Evolutionary conservation across 2,329 filamentous ascomycete species (phyloP).

Genomic region (Endocalyx cinctus): DNA sequence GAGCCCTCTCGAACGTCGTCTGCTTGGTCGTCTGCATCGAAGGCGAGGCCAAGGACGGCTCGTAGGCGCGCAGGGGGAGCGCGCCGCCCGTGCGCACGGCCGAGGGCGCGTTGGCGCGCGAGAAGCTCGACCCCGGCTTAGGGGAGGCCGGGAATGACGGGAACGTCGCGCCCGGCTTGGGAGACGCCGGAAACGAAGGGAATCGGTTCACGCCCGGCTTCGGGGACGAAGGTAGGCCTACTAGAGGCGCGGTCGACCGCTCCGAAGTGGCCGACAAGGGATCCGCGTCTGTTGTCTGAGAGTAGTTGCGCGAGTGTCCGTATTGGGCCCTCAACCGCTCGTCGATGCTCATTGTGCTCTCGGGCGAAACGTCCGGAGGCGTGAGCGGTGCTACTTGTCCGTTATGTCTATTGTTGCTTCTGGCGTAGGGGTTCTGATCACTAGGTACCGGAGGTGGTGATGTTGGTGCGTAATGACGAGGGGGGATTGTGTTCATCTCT

Average conservation of each 20-base stretch:
- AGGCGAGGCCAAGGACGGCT: constrained; percentile 50
- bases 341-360: constrained; percentile 50
- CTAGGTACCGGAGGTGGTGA: constrained; percentile 53
- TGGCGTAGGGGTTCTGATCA: constrained; percentile 37
- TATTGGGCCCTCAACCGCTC: constrained; percentile 46
- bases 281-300: constrained; percentile 39
- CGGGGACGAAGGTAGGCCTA: constrained; percentile 46
- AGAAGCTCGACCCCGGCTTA: constrained; percentile 46
- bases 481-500: constrained; percentile 55
- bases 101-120: constrained; percentile 44
- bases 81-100: constrained; percentile 53
- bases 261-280: constrained; percentile 50
- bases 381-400: constrained; percentile 39
- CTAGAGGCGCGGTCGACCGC: constrained; percentile 44
- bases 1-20: constrained; percentile 58
- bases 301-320: constrained; percentile 32
- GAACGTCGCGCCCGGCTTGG: constrained; percentile 28
- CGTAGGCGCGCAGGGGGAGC: constrained; percentile 58
- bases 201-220: constrained; percentile 32
- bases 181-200: constrained; percentile 31
- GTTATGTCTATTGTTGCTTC: constrained; percentile 20
- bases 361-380: constrained; percentile 41
- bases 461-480: constrained; percentile 53
- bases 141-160: constrained; percentile 38
- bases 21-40: constrained; percentile 53